A percentile compares a stretch with the other conserved stretches of the same genome.
Conservation (phyloP, 306 rosid species). For the Casuarina cunninghamiana region DNA sequence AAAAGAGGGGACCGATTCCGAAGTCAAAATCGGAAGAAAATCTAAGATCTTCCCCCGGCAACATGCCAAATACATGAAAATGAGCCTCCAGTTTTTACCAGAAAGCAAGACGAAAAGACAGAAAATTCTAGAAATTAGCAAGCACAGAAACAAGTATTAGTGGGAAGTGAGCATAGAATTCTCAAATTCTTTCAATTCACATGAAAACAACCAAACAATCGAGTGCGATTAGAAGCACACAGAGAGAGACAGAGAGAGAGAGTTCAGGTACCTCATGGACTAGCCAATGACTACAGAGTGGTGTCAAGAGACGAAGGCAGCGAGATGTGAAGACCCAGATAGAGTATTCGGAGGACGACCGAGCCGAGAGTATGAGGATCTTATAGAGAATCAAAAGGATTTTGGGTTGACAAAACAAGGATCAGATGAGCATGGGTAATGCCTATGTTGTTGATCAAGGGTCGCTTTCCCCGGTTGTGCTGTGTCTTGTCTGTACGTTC, state of each 20-base stretch:
- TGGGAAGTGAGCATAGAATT: background rate
- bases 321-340: background rate
- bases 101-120: background rate
- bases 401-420: background rate
- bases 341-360: background rate
- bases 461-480: slow-evolving; percentile 3
- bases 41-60: background rate
- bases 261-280: slow-evolving; percentile 30
- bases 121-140: background rate
- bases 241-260: slow-evolving; percentile 8
- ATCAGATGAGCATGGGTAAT: too few species aligned
- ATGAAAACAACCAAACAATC: background rate
- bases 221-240: background rate
- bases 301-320: background rate
- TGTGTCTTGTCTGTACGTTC: background rate
- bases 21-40: background rate
- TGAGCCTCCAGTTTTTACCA: background rate
- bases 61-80: background rate
- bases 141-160: background rate
- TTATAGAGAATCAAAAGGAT: background rate
- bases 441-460: background rate
- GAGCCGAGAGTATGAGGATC: slow-evolving; percentile 13
- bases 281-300: background rate
- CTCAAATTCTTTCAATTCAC: background rate
- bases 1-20: background rate